These are phyloP conservation scores for Sordariomycetes sp. DNA, from an alignment of 2,329 filamentous ascomycete species.

Conservation along the genomic window DNA sequence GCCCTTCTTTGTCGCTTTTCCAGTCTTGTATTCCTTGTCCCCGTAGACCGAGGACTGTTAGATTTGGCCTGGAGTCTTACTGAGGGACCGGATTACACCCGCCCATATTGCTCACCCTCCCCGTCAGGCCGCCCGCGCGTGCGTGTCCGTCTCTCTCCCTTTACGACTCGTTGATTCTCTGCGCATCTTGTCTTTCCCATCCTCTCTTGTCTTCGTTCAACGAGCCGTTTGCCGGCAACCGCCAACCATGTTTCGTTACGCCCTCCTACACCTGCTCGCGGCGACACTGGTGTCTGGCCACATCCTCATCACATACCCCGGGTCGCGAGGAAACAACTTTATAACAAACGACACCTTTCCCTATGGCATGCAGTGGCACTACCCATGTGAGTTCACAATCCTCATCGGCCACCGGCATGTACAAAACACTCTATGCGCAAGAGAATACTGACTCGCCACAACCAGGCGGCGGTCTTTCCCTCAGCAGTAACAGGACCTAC, in stretches of 20 bases:
- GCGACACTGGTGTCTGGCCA: conserved; percentile 22
- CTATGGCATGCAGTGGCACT: conserved; percentile 62
- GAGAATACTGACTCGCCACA: not conserved
- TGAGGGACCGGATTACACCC: not conserved
- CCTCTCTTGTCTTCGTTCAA: not conserved
- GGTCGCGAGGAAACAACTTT: conserved; percentile 56
- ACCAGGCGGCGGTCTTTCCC: conserved; percentile 64
- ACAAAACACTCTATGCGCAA: not conserved
- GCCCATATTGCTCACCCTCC: not conserved
- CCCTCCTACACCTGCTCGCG: conserved; percentile 5
- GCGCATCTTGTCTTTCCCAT: not conserved
- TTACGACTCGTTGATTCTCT: not conserved
- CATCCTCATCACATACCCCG: conserved; percentile 54
- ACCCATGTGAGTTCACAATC: conserved; percentile 44
- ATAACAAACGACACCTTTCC: conserved; percentile 52
- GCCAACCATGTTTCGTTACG: not conserved
- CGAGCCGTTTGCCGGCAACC: not conserved
- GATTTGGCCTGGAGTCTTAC: not conserved
- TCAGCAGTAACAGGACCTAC: conserved; percentile 64
- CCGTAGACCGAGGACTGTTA: not conserved
- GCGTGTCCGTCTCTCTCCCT: not conserved
- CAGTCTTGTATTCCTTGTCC: not conserved
- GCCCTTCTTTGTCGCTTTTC: not conserved
- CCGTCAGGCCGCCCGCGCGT: not conserved
- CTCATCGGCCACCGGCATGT: not conserved